Conservation (phyloP, 176 grass and related monocot species). For the Miscanthus lutarioriparius region DNA sequence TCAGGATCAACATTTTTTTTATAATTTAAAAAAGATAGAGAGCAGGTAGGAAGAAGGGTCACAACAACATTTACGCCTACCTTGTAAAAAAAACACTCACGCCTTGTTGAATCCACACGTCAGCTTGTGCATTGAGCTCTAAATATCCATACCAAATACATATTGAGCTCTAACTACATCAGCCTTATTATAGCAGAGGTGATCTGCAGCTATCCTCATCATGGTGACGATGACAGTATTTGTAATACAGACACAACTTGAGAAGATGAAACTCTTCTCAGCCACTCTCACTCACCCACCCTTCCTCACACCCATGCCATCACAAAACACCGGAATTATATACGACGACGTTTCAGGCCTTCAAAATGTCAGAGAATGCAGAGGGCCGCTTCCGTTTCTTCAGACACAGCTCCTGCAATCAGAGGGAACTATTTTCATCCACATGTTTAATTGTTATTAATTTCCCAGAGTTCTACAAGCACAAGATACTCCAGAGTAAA, state of each 20-base stretch:
- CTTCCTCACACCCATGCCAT: not conserved
- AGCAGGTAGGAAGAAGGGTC: not conserved
- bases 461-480: not conserved
- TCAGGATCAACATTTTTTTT: not conserved
- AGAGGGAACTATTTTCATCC: constrained; percentile 1
- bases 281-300: not conserved
- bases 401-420: constrained; percentile 64
- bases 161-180: not conserved
- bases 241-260: not conserved
- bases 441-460: constrained; percentile 15
- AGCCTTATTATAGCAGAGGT: not conserved
- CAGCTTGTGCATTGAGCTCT: not conserved
- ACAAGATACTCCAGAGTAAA: not conserved
- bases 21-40: not conserved
- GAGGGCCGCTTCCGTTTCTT: constrained; percentile 57
- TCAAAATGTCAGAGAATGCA: constrained; percentile 62
- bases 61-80: not conserved
- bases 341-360: constrained; percentile 19
- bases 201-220: not conserved
- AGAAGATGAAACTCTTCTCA: not conserved
- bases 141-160: not conserved
- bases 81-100: not conserved
- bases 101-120: not conserved
- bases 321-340: not conserved
- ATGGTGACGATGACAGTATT: not conserved